Base-by-base conservation (phyloP, 208 protist species). In the Phytomonas francai region DNA sequence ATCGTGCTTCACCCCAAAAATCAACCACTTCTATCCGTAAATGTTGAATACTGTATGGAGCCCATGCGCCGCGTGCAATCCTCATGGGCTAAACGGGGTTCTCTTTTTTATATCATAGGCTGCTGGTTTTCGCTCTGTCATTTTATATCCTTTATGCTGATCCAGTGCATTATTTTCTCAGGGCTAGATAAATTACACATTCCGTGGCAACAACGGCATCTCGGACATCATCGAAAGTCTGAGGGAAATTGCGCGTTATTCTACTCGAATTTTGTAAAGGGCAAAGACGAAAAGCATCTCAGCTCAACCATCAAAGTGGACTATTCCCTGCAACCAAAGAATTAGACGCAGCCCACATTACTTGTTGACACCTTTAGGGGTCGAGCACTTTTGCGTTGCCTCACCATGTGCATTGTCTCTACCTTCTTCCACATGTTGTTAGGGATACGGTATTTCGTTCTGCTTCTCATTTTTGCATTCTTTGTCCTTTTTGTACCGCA, bases 161-260 rank as follows among this genome's bases (percentile, higher is more conserved):
- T 83, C 73, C 72, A 83, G 63, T 54, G 71, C 8, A 79, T 80
- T 27, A 79, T 83, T 49, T 83, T 86, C 54, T 58, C 87, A 16
- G 86, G 86, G 16, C 62, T 89, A 3, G 70, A 92, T 66, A 92
- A 92, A 72, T 67, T 89, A 30, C 60, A 51, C 16, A 68, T 72
- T 14, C 60, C 11, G 19, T 45, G 39, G 39, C 39, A 7, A 9
- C 56, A 36, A 64, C 34, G 34, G 1, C 11, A 29, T 8, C 1
- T 2, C 1, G 30, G 29, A 32, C 22, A 1, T 1, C 57, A 12
- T 3, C 57, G 22, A 61, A 61, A 16, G 31, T 25, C 57, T 22
- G 33, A 27, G 27, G 28, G 25, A 42, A 6, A 9, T 25, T 32
- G n/a, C 36, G 51, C n/a, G 16, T 0, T 32, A 42, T 16, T 5